Conservation (phyloP, 2,329 filamentous ascomycete genomes). For the Aspergillus ochraceus region DNA sequence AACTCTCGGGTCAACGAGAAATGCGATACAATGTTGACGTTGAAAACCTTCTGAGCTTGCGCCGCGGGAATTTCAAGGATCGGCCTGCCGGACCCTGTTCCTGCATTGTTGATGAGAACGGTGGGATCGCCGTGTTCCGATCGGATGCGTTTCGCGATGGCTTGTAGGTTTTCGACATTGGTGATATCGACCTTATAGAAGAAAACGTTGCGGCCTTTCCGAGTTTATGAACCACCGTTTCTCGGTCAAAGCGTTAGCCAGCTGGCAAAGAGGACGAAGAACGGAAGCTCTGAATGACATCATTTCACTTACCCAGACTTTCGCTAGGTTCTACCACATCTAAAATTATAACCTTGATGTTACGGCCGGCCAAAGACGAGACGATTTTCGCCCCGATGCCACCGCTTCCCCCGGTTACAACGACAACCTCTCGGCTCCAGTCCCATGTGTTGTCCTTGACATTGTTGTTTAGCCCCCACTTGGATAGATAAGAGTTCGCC, state of each 20-base stretch:
- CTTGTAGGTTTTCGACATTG: constrained; percentile 28
- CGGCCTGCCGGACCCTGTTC: constrained; percentile 47
- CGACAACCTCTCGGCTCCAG: constrained; percentile 15
- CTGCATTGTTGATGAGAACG: constrained; percentile 53
- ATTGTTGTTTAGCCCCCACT: constrained; percentile 4
- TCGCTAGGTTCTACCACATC: constrained; percentile 16
- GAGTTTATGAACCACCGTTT: no score
- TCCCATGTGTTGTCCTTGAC: constrained; percentile 5
- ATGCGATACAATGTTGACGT: constrained; percentile 54
- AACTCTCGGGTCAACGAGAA: constrained; percentile 54
- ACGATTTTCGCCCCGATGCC: constrained; percentile 23
- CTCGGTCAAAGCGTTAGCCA: no score
- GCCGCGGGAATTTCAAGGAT: constrained; percentile 48
- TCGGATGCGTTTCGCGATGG: constrained; percentile 40
- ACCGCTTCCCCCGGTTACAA: constrained; percentile 21
- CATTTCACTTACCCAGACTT: no score
- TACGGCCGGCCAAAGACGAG: constrained; percentile 11
- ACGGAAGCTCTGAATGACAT: no score
- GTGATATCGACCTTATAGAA: constrained; percentile 43
- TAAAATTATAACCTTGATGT: constrained; percentile 25
- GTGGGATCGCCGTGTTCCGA: constrained; percentile 44
- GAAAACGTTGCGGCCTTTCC: constrained; percentile 22
- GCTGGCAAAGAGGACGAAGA: no score
- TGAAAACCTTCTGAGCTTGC: constrained; percentile 50
- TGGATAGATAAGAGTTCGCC: neutral